Conservation (phyloP, 805 yeast genomes). For the Yamadazyma nakazawae region DNA sequence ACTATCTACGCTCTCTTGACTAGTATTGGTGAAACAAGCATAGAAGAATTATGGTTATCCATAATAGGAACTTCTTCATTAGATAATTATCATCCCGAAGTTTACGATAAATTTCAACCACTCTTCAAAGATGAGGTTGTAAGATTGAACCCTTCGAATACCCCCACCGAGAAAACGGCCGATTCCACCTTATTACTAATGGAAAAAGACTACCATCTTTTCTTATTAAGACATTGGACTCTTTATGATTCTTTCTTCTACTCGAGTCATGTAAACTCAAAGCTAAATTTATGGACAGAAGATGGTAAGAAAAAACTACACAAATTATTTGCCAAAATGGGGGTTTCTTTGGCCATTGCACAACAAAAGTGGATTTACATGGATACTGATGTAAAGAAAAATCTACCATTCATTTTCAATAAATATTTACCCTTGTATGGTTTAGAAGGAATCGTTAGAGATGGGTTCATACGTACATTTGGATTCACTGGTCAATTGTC, state of each 20-base stretch:
- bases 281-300: constrained; percentile 84
- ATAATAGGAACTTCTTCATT: constrained; percentile 85
- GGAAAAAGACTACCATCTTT: constrained; percentile 83
- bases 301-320: constrained; percentile 84
- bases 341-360: constrained; percentile 83
- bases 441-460: constrained; percentile 74
- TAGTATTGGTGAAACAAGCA: constrained; percentile 74
- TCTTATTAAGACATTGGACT: constrained; percentile 88
- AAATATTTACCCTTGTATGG: constrained; percentile 74
- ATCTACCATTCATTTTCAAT: constrained; percentile 63
- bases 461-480: constrained; percentile 81
- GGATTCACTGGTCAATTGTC: constrained; percentile 86
- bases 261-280: constrained; percentile 88
- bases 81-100: constrained; percentile 67
- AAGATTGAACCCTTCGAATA: constrained; percentile 51
- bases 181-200: constrained; percentile 50
- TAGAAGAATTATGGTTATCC: constrained; percentile 76
- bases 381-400: constrained; percentile 75
- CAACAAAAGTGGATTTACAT: constrained; percentile 90
- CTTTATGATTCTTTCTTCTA: constrained; percentile 86
- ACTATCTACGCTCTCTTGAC: constrained; percentile 79
- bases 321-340: constrained; percentile 94
- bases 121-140: constrained; percentile 78
- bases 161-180: constrained; percentile 29
- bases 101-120: constrained; percentile 71